Conservation (phyloP, 805 yeast genomes). For the Ogataea corticis region DNA sequence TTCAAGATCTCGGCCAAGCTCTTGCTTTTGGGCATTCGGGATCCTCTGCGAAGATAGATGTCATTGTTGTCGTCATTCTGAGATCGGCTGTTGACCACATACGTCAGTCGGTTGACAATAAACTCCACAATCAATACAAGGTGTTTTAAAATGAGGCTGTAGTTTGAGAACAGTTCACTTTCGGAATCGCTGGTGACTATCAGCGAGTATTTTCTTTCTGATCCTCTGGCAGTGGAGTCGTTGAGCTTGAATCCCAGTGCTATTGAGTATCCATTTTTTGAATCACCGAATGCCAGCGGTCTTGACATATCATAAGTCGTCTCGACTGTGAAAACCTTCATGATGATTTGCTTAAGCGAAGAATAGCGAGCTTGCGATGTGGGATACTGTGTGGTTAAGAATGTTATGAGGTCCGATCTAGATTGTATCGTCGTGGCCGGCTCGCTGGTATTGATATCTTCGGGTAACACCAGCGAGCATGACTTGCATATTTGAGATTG, state of each 20-base stretch:
- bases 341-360: slow-evolving; percentile 56
- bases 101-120: slow-evolving; percentile 33
- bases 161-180: slow-evolving; percentile 49
- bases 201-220: slow-evolving; percentile 66
- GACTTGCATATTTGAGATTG: slow-evolving; percentile 50
- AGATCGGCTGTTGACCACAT: slow-evolving; percentile 15
- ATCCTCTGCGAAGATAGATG: slow-evolving; percentile 55
- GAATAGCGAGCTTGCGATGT: slow-evolving; percentile 51
- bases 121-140: slow-evolving; percentile 41
- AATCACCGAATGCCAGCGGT: slow-evolving; percentile 67
- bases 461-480: slow-evolving; percentile 57
- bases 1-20: slow-evolving; percentile 55
- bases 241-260: slow-evolving; percentile 59
- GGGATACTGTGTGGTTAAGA: slow-evolving; percentile 63
- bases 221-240: slow-evolving; percentile 70
- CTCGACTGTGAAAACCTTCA: slow-evolving; percentile 68
- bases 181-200: slow-evolving; percentile 60
- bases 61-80: slow-evolving; percentile 43
- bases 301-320: slow-evolving; percentile 57
- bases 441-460: slow-evolving; percentile 15
- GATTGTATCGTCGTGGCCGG: slow-evolving; percentile 33
- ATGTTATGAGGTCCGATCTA: slow-evolving; percentile 28
- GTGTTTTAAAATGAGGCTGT: slow-evolving; percentile 50
- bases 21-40: slow-evolving; percentile 50
- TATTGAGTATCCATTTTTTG: slow-evolving; percentile 58